These are phyloP conservation scores for Medicago ruthenica DNA, from an alignment of 306 rosid species.

Conservation along the genomic window DNA sequence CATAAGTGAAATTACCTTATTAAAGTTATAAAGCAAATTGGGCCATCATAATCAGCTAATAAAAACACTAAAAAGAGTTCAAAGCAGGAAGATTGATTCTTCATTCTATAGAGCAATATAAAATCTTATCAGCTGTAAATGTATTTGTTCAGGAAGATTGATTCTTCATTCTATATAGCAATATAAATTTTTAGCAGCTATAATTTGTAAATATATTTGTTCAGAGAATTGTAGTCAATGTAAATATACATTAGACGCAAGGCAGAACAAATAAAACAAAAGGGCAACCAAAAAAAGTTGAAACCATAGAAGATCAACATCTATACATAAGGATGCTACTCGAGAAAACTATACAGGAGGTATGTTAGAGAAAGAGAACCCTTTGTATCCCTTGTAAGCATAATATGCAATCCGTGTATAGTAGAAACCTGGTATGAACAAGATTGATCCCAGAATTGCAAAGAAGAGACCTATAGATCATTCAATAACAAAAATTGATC, in stretches of 20 bases:
- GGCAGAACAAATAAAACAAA: slow-evolving; percentile 26
- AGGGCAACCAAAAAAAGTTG: not conserved
- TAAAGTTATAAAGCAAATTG: not conserved
- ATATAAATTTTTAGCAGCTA: not conserved
- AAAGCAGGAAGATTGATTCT: slow-evolving; percentile 29
- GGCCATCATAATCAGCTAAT: not conserved
- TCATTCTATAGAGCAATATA: not conserved
- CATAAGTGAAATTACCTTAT: not conserved
- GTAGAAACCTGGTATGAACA: slow-evolving; percentile 93
- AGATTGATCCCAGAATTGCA: slow-evolving; percentile 73
- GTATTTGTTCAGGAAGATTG: slow-evolving; percentile 6
- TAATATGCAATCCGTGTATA: slow-evolving; percentile 94
- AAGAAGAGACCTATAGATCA: slow-evolving; percentile 59
- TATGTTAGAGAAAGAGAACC: slow-evolving; percentile 89
- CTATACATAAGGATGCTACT: slow-evolving; percentile 37
- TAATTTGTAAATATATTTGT: slow-evolving; percentile 10
- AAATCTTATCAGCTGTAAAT: not conserved
- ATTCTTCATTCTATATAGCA: slow-evolving; percentile 17
- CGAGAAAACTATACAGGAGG: slow-evolving; percentile 69
- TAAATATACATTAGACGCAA: slow-evolving; percentile 33
- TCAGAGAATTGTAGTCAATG: slow-evolving; percentile 30
- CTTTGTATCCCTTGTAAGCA: slow-evolving; percentile 92
- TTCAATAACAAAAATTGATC: not conserved
- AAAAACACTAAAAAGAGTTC: not conserved
- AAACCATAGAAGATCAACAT: slow-evolving; percentile 16